Percentiles rank a stretch among this genome's conserved stretches.
These are phyloP conservation scores for Irineochytrium annulatum DNA, from an alignment of 192 early-diverging fungal species.

Conservation along the genomic window DNA sequence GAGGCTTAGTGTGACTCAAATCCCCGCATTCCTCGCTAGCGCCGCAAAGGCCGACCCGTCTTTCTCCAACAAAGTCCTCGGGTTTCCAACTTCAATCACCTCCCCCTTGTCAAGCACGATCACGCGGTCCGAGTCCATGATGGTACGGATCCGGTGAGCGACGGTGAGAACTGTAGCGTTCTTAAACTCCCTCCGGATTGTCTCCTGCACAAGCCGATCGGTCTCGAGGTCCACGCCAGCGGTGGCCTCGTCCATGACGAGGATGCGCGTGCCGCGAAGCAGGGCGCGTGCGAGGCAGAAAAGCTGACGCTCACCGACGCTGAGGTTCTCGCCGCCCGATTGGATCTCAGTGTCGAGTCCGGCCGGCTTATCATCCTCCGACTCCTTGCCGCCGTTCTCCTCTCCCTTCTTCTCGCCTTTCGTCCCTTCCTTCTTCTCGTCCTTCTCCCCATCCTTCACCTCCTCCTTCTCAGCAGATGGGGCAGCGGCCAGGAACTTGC, in stretches of 20 bases:
- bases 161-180: slow-evolving; percentile 68
- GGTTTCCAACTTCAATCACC: slow-evolving; percentile 68
- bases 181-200: slow-evolving; percentile 66
- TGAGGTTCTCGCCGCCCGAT: slow-evolving; percentile 74
- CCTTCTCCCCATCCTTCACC: too few relatives aligned
- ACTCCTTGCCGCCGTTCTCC: too few relatives aligned
- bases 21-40: too few relatives aligned
- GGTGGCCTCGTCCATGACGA: slow-evolving; percentile 62
- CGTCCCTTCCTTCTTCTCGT: too few relatives aligned
- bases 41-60: too few relatives aligned
- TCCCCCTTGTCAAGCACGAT: slow-evolving; percentile 75
- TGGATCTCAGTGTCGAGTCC: slow-evolving; percentile 59
- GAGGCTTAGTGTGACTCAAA: too few relatives aligned
- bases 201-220: slow-evolving; percentile 40
- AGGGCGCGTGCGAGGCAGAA: slow-evolving; percentile 20
- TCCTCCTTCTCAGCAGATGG: slow-evolving; percentile 50
- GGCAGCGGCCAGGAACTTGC: too few relatives aligned
- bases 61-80: too few relatives aligned
- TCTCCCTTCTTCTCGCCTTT: too few relatives aligned
- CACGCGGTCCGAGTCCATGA: slow-evolving; percentile 59
- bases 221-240: slow-evolving; percentile 57
- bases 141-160: slow-evolving; percentile 53
- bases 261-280: slow-evolving; percentile 19
- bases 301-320: slow-evolving; percentile 63
- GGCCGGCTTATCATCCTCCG: too few relatives aligned